Base-by-base conservation (phyloP, 305 asterid genomes). In the Vinca major region DNA sequence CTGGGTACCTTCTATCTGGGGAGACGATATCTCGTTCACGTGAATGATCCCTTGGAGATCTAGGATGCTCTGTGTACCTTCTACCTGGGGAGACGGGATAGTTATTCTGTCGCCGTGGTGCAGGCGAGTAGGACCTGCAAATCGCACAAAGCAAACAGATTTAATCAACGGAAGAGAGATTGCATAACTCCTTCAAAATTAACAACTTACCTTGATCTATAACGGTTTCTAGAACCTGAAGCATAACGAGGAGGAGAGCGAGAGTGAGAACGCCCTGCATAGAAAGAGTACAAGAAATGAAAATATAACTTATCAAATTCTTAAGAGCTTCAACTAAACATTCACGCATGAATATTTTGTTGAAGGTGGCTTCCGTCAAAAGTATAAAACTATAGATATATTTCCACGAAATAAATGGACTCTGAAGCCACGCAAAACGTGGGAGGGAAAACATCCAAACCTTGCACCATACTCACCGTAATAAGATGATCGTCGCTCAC, bases 121-220 rank as follows among this genome's bases (percentile, higher is more conserved):
- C 79, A 55, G 79, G 82, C 57, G 82, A 78, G 62, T 63, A 74
- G 12, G 81, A 78, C 67, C 81, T 78, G 66, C 7, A 62, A 14
- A 62, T 47, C 7, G 66, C 52, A 44, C 40, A 47, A 44, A 3
- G 13, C 13, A 58, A 48, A 0, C 33, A 26, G 11, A 52, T 51
- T 54, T 52, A 53, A 19, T 58, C 36, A 49, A 53, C 7, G 60
- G 20, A 20, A 17, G 65, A 12, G 39, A 33, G 52, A 50, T 43
- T 2, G 26, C 12, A 10, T 2, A 58, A 73, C 62, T 37, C 20
- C 44, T 55, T 4, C 36, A 55, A 50, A 50, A 43, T 7, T 50
- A 39, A 36, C 21, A 60, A 33, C 40, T 62, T 66, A 78, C 81
- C 81, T 73, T 52, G 81, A 78, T 63, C 76, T 73, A 40, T 61